Evolutionary conservation across 2,329 filamentous ascomycete genomes (phyloP), one percentile per base, ranked within the genome.

Genomic region (Talaromyces sp.): DNA sequence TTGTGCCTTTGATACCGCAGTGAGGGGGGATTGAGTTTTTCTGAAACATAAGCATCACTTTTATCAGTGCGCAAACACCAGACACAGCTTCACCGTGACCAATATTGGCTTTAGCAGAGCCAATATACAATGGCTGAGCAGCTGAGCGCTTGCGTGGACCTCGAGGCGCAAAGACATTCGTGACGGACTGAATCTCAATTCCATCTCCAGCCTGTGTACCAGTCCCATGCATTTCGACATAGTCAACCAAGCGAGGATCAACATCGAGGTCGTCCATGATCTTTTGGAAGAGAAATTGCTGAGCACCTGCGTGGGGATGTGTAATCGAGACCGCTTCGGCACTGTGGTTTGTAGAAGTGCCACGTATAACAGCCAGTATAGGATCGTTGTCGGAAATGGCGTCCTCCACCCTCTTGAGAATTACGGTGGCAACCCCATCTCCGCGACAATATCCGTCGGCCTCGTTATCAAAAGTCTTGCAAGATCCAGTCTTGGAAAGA

Each of bases 171-270:
- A 44, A 71, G 73, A 59, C 84, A 76, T 57, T 65, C 76, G 44
- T 77, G 73, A 65, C 81, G 71, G 56, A 47, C 10, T 61, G 75
- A 75, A 58, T 57, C 17, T 47, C 59, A 17, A 52, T 28, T 15
- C 25, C 28, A 67, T 93, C 90, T 63, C 89, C 90, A 36, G 88
- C 89, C 72, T 92, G 88, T 0, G 89, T 93, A 47, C 90, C 90
- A 2, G 90, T 93, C 19, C 88, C 90, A 73, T 93, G 90, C 86
- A 92, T 90, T 75, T 93, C 90, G 9, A 93, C 85, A 70, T 92
- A 93, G 73, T 85, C 85, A 60, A 93, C 83, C 65, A 91, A 87
- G 52, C 85, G 81, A 8, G 75, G 70, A 8, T 71, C 62, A 1
- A 75, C 59, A 4, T 64, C 65, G 22, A 72, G 68, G 1, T 64